Evolutionary conservation across 305 asterid species (phyloP).

Genomic region (Galium porrigens): DNA sequence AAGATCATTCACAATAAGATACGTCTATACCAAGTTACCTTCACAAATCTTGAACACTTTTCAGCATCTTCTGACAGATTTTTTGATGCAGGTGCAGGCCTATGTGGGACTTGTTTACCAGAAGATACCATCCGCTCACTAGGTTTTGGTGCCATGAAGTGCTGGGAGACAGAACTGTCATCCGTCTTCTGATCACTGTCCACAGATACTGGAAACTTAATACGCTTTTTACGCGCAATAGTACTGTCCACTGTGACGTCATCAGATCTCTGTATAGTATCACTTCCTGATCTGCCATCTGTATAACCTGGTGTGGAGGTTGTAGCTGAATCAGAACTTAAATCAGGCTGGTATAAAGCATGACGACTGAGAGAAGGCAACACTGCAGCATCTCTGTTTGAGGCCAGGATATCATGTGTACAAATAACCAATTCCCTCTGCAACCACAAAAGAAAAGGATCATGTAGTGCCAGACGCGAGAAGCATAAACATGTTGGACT

Average conservation of each 20-base stretch:
- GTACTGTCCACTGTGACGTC: constrained; percentile 79
- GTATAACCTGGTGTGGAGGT: constrained; percentile 67
- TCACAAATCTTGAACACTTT: constrained; percentile 33
- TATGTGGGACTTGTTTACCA: constrained; percentile 69
- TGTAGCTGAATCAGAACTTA: constrained; percentile 91
- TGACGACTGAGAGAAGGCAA: constrained; percentile 59
- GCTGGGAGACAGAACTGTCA: constrained; percentile 66
- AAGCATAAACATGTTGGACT: neutral
- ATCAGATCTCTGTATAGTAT: constrained; percentile 67
- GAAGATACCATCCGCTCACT: constrained; percentile 39
- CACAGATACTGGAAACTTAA: constrained; percentile 36
- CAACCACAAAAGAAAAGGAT: constrained; percentile 19
- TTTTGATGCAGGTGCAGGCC: constrained; percentile 30
- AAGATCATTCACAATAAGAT: neutral
- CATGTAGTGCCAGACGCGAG: neutral
- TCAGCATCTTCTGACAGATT: constrained; percentile 45
- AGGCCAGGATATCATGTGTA: constrained; percentile 67
- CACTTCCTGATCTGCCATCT: constrained; percentile 68
- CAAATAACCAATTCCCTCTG: constrained; percentile 92
- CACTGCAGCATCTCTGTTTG: constrained; percentile 51
- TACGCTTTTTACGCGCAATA: constrained; percentile 59
- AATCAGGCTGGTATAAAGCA: constrained; percentile 62
- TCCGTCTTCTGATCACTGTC: constrained; percentile 72
- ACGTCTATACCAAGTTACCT: constrained; percentile 28
- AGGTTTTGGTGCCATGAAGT: constrained; percentile 31